Evolutionary conservation across 2,329 filamentous ascomycete genomes (phyloP), one percentile per base, ranked within the genome.

Genomic region (Colletotrichum limetticola): DNA sequence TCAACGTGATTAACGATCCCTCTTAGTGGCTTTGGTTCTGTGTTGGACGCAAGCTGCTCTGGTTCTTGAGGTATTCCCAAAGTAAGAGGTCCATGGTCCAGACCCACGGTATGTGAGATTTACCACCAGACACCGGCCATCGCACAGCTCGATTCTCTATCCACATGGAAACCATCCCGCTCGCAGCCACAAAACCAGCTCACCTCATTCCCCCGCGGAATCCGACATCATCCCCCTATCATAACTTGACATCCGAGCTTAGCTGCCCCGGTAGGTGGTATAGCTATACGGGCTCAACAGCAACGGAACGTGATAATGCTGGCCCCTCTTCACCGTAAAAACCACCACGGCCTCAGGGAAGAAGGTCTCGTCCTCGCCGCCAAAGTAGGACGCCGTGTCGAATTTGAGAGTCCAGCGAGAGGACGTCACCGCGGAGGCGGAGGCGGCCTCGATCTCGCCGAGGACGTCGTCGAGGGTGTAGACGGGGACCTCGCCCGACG

Each of bases 231-330:
- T 42, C 35, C 14, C 35, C 35, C 12, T 9, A 4, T 37, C 12
- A 37, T 5, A 11, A 5, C 14, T n/a, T 8, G 6, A n/a, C 42
- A 46, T 19, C 16, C 19, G 16, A 46, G 42, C 6, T 28, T 84
- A 95, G 80, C 92, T 94, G 19, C 94, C 94, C 60, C 94, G 86
- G 83, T 97, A 97, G 11, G 94, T 96, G 53, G 92, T 93, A 83
- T 95, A 97, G 80, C 92, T 93, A 83, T 92, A 95, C 35, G 94
- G 94, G 75, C 92, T 91, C 83, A 96, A 81, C 81, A 97, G 80
- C 79, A 97, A 82, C 57, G 94, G 94, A 3, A 97, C 93, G 84
- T 97, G 94, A 79, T 94, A 96, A 79, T 93, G 91, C 86, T 94
- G 91, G 26, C 86, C 87, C 78, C 85, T 82, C 12, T 83, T 79